Conservation (phyloP, 768 basidiomycete genomes). For the Leccinum disarticulatum region DNA sequence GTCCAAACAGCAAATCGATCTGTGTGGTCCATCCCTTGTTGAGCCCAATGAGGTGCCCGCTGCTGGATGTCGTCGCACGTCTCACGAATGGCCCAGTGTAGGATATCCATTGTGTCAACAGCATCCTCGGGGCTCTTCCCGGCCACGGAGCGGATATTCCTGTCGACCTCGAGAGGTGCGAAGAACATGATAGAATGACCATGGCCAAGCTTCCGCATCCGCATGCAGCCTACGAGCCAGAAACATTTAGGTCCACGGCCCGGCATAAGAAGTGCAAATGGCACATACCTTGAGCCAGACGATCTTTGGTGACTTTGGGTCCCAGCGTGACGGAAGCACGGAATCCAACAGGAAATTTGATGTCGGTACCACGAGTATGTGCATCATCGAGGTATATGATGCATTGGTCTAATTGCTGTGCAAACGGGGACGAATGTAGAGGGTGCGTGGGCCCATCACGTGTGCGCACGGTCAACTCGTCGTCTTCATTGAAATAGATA, state of each 20-base stretch:
- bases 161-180: slow-evolving; percentile 46
- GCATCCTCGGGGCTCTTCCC: slow-evolving; percentile 4
- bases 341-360: slow-evolving; percentile 30
- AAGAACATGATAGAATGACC: slow-evolving; percentile 51
- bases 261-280: background rate
- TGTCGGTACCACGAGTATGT: slow-evolving; percentile 40
- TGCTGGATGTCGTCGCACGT: slow-evolving; percentile 43
- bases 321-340: slow-evolving; percentile 38
- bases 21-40: slow-evolving; percentile 42
- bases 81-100: slow-evolving; percentile 46
- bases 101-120: slow-evolving; percentile 33
- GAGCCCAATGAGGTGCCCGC: slow-evolving; percentile 42
- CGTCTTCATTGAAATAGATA: slow-evolving; percentile 26
- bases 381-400: slow-evolving; percentile 39
- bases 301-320: slow-evolving; percentile 36
- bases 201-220: slow-evolving; percentile 50
- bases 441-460: slow-evolving; percentile 19
- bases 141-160: slow-evolving; percentile 33
- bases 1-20: slow-evolving; percentile 28
- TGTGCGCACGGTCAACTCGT: slow-evolving; percentile 30
- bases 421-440: slow-evolving; percentile 29
- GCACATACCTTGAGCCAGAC: slow-evolving; percentile 15
- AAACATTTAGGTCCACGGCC: background rate
- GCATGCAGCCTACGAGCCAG: slow-evolving; percentile 46
- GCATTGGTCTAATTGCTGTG: slow-evolving; percentile 27